phyloP scores from a whole-genome alignment of 139 green algal species.

The Auxenochlorella pyrenoidosa region DNA sequence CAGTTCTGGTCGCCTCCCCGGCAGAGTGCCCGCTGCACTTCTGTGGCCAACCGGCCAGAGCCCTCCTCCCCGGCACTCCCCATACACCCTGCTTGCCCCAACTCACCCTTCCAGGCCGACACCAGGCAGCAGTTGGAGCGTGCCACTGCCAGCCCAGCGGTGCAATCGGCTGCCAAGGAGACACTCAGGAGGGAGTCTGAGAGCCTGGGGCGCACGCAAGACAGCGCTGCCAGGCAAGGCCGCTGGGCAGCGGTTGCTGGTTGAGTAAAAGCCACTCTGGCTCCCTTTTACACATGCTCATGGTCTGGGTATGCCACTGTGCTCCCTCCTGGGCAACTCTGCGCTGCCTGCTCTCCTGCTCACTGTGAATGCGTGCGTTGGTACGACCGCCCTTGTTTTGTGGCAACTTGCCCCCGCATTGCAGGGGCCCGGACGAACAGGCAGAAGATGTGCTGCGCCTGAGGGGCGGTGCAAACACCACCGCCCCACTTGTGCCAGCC shows the following conservation, averaged over 20 bases:
- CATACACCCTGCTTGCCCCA: neutral
- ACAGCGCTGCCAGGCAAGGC: neutral
- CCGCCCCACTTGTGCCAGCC: no score
- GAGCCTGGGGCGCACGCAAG: neutral
- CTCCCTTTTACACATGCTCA: no score
- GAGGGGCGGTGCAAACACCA: neutral
- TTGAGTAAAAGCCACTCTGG: no score
- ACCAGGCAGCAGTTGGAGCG: neutral
- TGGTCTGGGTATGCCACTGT: no score
- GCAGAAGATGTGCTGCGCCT: neutral
- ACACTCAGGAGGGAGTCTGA: neutral
- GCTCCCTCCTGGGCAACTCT: no score
- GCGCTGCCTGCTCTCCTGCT: no score
- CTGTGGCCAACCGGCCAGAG: no score
- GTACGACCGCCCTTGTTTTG: no score
- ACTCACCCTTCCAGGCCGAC: neutral
- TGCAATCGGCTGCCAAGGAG: neutral
- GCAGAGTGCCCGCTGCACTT: neutral
- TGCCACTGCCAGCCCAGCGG: neutral
- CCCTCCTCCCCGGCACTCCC: no score
- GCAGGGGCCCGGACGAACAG: neutral
- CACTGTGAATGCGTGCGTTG: no score
- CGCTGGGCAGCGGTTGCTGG: no score
- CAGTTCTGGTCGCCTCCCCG: no score
- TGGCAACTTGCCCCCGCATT: neutral